Percentiles rank a stretch among this genome's conserved stretches.
Conservation (phyloP, 2,329 filamentous ascomycete genomes). For the Microsporum audouinii region DNA sequence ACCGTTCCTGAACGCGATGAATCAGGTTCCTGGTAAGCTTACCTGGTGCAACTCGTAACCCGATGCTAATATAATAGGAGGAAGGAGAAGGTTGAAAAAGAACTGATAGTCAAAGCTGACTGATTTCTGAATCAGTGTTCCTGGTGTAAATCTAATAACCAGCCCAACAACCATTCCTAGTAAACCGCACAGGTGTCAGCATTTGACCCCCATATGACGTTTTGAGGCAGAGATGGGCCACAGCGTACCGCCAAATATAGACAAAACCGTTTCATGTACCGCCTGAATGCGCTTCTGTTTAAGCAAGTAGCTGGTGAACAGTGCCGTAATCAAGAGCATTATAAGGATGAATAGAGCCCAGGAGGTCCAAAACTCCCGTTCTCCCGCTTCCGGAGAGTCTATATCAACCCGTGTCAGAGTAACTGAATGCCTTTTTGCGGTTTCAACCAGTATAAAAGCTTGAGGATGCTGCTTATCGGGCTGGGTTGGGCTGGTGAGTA, state of each 20-base stretch:
- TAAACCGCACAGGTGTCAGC: not conserved
- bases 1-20: not conserved
- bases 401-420: constrained; percentile 8
- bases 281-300: constrained; percentile 96
- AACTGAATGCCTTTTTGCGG: not conserved
- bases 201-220: not conserved
- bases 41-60: constrained; percentile 92
- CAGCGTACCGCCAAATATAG: constrained; percentile 75
- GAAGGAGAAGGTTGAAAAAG: constrained; percentile 98
- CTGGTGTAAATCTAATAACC: constrained; percentile 68
- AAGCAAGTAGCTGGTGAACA: constrained; percentile 93
- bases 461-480: not conserved
- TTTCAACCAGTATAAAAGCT: not conserved
- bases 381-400: constrained; percentile 64
- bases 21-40: constrained; percentile 13
- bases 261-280: constrained; percentile 94
- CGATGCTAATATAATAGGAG: constrained; percentile 92
- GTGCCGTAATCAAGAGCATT: constrained; percentile 79
- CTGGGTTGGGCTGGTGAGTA: not conserved
- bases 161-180: constrained; percentile 90
- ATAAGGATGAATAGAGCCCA: constrained; percentile 98
- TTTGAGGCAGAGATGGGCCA: not conserved
- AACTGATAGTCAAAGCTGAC: constrained; percentile 98
- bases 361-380: constrained; percentile 91
- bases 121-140: constrained; percentile 73